Percentiles rank a stretch among this genome's conserved stretches.
These are phyloP conservation scores for Monilinia vaccinii-corymbosi DNA, from an alignment of 2,329 filamentous ascomycete species.

Conservation along the genomic window DNA sequence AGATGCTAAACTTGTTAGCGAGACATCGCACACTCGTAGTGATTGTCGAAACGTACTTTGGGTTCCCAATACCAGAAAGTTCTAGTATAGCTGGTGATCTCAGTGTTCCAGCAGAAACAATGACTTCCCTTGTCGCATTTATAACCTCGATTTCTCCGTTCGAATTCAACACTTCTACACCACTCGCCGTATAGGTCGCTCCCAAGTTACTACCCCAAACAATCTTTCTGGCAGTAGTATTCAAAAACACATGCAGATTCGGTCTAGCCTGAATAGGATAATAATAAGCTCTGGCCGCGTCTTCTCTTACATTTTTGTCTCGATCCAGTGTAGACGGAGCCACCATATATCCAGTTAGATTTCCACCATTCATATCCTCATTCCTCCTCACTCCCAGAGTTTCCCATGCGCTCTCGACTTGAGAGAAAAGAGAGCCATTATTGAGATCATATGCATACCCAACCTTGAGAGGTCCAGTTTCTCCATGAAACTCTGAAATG, in stretches of 20 bases:
- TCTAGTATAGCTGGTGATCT: constrained; percentile 30
- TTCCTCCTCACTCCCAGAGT: constrained; percentile 10
- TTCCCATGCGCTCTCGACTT: constrained; percentile 9
- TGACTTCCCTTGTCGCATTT: constrained; percentile 25
- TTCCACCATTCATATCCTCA: constrained; percentile 15
- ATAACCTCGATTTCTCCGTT: constrained; percentile 15
- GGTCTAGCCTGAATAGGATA: constrained; percentile 13
- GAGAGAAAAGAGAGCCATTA: constrained; percentile 7
- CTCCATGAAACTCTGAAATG: constrained; percentile 12
- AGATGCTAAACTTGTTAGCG: constrained; percentile 8
- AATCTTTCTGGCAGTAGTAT: constrained; percentile 14
- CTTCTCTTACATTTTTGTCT: constrained; percentile 15
- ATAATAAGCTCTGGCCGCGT: constrained; percentile 19
- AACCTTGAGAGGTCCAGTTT: constrained; percentile 14
- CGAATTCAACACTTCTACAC: constrained; percentile 19
- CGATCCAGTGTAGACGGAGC: constrained; percentile 21
- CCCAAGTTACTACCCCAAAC: constrained; percentile 11
- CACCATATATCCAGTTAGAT: constrained; percentile 14
- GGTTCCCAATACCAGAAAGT: constrained; percentile 29
- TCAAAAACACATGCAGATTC: constrained; percentile 16
- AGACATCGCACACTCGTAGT: neutral
- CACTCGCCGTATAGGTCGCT: constrained; percentile 31
- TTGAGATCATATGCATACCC: constrained; percentile 15
- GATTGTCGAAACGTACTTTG: neutral
- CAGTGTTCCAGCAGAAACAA: constrained; percentile 25